Base-by-base conservation (phyloP, 2,329 filamentous ascomycete species). In the Trichoderma guizhouense region DNA sequence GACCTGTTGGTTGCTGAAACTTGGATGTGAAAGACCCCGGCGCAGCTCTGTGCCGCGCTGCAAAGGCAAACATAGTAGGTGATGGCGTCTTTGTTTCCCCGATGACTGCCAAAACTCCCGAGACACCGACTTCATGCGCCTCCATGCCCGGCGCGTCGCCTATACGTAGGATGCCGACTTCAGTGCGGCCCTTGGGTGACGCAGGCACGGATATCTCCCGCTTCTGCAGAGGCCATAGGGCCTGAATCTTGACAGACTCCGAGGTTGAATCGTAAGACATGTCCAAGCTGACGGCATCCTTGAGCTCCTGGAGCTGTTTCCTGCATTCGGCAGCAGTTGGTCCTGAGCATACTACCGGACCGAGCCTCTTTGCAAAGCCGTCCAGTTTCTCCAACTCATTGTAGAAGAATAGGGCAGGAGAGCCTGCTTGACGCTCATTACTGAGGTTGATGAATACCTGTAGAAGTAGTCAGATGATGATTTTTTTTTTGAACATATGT, bases 31-130 rank as follows among this genome's bases (percentile, higher is more conserved):
- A 97, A 66, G 82, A 86, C 0, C 84, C 80, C 2, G 81, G 77
- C 14, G 87, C 84, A 75, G 92, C 89, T 47, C 86, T 83, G 80
- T 98, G 95, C 0, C 94, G 90, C 3, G 93, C 90, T 2, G 93
- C 91, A 75, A 97, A 96, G 57, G 92, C 90, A 83, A 98, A 98
- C 60, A 95, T 84, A 0, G 93, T 92, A 2, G 92, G 87, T 51
- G 92, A 92, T 12, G 93, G 89, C 74, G 90, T 89, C 51, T 86
- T 85, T 76, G 94, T 89, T 77, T 95, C 88, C 26, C 93, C 93
- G 0, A 98, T 82, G 3, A 97, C 92, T 0, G 90, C 91, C 66
- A 98, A 83, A 69, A 94, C 87, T 3, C 95, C 95, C 6, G 91
- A 90, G 51, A 97, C 86, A 47, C 91, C 92, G 14, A 97, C 82